These are phyloP conservation scores for Panicum miliaceum DNA, from an alignment of 176 grass and related monocot species.

Conservation along the genomic window DNA sequence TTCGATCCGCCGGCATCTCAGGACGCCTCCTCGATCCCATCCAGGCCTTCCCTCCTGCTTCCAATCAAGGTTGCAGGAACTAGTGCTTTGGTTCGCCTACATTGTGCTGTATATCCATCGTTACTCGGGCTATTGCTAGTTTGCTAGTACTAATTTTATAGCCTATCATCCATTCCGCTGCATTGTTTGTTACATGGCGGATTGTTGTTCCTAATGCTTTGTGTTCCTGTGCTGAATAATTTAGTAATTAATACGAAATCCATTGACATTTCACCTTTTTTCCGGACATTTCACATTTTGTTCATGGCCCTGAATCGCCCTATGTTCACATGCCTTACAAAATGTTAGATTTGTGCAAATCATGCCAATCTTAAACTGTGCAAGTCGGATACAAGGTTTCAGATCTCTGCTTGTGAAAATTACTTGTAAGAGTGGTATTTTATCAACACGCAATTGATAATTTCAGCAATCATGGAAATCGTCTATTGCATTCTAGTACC, in stretches of 20 bases:
- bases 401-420: background rate
- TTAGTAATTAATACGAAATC: background rate
- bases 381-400: background rate
- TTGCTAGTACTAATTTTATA: background rate
- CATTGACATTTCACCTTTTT: background rate
- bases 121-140: background rate
- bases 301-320: background rate
- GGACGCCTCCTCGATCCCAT: background rate
- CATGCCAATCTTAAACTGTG: background rate
- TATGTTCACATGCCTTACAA: background rate
- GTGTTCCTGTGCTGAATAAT: background rate
- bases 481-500: background rate
- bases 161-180: background rate
- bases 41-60: background rate
- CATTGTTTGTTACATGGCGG: background rate
- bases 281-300: background rate
- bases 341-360: background rate
- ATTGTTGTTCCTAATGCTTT: background rate
- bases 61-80: background rate
- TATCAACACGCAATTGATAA: background rate
- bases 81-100: background rate
- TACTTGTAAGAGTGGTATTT: background rate
- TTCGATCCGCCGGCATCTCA: conserved; percentile 1
- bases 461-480: background rate
- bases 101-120: background rate